These are phyloP conservation scores for Apiospora malaysiana DNA, from an alignment of 2,329 filamentous ascomycete genomes.

Conservation along the genomic window DNA sequence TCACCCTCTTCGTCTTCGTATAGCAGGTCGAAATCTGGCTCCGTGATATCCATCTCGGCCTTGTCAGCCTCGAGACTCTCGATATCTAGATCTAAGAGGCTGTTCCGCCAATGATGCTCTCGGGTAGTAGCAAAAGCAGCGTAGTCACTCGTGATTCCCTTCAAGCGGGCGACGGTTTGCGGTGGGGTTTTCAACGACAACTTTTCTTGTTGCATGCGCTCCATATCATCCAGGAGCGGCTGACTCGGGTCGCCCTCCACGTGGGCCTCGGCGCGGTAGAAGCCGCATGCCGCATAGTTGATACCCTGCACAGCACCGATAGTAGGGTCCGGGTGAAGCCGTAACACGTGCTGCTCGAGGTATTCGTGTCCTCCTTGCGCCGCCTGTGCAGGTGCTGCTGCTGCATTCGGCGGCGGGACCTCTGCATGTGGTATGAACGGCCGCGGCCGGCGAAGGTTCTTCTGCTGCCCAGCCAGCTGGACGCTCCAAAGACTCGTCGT, in stretches of 20 bases:
- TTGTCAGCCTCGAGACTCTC: neutral
- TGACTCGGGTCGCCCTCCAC: slow-evolving; percentile 46
- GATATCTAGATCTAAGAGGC: slow-evolving; percentile 1
- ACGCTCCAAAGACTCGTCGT: slow-evolving; percentile 41
- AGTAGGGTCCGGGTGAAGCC: slow-evolving; percentile 49
- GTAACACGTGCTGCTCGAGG: slow-evolving; percentile 49
- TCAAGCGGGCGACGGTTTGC: neutral
- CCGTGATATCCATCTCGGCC: neutral
- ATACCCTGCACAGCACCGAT: slow-evolving; percentile 64
- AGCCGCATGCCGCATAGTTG: slow-evolving; percentile 50
- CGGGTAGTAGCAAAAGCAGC: neutral
- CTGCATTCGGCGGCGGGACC: slow-evolving; percentile 45
- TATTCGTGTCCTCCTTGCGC: slow-evolving; percentile 36
- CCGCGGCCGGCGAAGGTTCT: slow-evolving; percentile 50
- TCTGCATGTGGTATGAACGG: slow-evolving; percentile 58
- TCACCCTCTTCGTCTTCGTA: neutral
- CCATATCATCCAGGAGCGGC: slow-evolving; percentile 52
- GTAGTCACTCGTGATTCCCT: neutral
- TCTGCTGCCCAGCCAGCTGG: slow-evolving; percentile 39
- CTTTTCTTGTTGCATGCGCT: slow-evolving; percentile 49
- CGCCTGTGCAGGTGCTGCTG: neutral
- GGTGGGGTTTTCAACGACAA: neutral
- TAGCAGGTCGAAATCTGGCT: neutral
- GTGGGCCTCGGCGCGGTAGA: slow-evolving; percentile 58
- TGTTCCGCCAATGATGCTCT: neutral